Conservation (phyloP, 2,329 filamentous ascomycete genomes). For the Fusarium verrucosum region DNA sequence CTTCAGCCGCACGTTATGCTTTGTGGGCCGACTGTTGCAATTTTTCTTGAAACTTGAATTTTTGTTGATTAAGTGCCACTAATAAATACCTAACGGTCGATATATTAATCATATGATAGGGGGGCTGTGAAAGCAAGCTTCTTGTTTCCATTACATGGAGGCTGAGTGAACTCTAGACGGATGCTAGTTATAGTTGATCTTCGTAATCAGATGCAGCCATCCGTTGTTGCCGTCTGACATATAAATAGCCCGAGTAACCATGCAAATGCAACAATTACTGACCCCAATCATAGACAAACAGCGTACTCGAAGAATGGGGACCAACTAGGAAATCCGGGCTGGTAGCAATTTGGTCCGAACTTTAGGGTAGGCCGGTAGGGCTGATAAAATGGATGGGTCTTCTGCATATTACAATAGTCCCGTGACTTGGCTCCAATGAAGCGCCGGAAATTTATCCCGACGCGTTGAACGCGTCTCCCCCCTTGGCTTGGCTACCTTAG, state of each 20-base stretch:
- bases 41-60: background rate
- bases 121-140: background rate
- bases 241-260: background rate
- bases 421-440: slow-evolving; percentile 9
- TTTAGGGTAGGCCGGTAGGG: slow-evolving; percentile 6
- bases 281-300: background rate
- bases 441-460: slow-evolving; percentile 26
- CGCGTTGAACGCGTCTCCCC: slow-evolving; percentile 44
- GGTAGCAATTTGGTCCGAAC: too few relatives aligned
- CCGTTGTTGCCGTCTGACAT: background rate
- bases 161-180: too few relatives aligned
- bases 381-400: slow-evolving; percentile 10
- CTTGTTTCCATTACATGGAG: background rate
- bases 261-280: background rate
- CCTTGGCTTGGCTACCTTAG: slow-evolving; percentile 10
- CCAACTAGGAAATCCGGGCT: too few relatives aligned
- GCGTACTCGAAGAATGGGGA: background rate
- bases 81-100: background rate
- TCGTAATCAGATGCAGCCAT: background rate
- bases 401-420: slow-evolving; percentile 4
- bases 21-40: background rate
- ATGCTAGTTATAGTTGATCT: too few relatives aligned
- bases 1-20: background rate
- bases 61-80: background rate
- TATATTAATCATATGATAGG: rapidly evolving